A percentile compares a stretch with the other conserved stretches of the same genome.
These are phyloP conservation scores for Nitzschia palea DNA, from an alignment of 108 stramenopile genomes.

Conservation along the genomic window DNA sequence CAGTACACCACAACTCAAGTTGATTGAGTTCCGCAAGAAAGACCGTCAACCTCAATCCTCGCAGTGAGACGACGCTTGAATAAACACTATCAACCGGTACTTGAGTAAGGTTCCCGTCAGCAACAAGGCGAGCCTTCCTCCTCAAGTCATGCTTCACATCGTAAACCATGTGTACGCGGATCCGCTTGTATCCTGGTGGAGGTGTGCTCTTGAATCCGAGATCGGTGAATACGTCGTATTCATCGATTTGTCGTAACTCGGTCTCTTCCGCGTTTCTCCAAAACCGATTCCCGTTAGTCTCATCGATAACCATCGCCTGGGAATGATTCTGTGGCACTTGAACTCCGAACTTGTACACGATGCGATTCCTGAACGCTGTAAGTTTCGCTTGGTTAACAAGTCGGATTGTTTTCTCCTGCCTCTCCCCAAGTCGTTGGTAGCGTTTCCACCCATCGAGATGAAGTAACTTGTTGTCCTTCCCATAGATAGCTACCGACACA, in stretches of 20 bases:
- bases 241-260: conserved; percentile 23
- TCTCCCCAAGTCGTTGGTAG: conserved; percentile 16
- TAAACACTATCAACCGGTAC: conserved; percentile 30
- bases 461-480: conserved; percentile 30
- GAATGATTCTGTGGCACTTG: conserved; percentile 25
- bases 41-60: conserved; percentile 1
- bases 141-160: conserved; percentile 39
- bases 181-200: conserved; percentile 23
- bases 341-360: conserved; percentile 31
- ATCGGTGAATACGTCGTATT: conserved; percentile 31
- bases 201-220: not conserved
- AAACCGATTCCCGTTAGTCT: conserved; percentile 22
- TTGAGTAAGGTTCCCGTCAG: conserved; percentile 33
- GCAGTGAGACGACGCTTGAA: conserved; percentile 30
- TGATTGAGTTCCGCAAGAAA: conserved; percentile 27
- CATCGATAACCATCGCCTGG: conserved; percentile 26
- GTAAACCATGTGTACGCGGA: conserved; percentile 34
- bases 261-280: conserved; percentile 28
- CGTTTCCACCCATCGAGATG: conserved; percentile 46
- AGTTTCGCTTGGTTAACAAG: conserved; percentile 17
- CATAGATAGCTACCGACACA: conserved; percentile 40
- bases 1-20: conserved; percentile 22
- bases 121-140: conserved; percentile 18
- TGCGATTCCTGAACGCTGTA: not conserved
- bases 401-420: conserved; percentile 11